These are phyloP conservation scores for Citrus maxima DNA, from an alignment of 345 rosid genomes.

Conservation along the genomic window DNA sequence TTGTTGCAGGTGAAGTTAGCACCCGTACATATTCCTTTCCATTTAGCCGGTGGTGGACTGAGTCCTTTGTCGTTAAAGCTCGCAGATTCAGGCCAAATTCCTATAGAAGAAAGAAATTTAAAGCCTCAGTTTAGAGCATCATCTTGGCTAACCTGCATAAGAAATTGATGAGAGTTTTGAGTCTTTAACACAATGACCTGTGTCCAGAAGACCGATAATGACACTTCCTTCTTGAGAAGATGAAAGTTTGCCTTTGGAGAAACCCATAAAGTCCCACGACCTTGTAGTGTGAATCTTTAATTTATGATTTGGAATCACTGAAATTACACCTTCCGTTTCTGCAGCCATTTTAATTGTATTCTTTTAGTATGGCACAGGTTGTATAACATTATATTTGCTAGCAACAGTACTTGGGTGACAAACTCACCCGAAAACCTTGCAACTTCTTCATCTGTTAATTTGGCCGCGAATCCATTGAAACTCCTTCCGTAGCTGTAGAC, in stretches of 20 bases:
- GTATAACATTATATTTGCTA: too few relatives aligned
- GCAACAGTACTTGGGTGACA: not conserved
- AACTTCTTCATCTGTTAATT: conserved; percentile 33
- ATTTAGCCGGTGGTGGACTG: conserved; percentile 29
- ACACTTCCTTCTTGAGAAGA: conserved; percentile 14
- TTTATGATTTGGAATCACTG: conserved; percentile 34
- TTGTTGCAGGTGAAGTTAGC: conserved; percentile 44
- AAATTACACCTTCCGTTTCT: conserved; percentile 35
- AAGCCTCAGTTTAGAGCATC: not conserved
- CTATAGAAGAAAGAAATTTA: not conserved
- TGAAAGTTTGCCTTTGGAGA: not conserved
- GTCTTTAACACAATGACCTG: conserved; percentile 15
- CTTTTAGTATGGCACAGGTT: not conserved
- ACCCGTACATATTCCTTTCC: conserved; percentile 29
- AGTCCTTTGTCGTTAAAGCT: conserved; percentile 25
- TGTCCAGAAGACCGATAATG: conserved; percentile 27
- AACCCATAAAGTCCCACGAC: conserved; percentile 42
- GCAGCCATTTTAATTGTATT: conserved; percentile 1
- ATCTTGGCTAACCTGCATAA: not conserved
- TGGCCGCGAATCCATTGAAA: conserved; percentile 47
- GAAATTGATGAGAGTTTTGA: not conserved
- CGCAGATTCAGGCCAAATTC: conserved; percentile 30
- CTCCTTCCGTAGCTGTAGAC: conserved; percentile 38
- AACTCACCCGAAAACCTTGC: conserved; percentile 31
- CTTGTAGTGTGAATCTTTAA: conserved; percentile 32